Evolutionary conservation across 176 grass and related monocot genomes (phyloP), one percentile per base, ranked within the genome.

Genomic region (Zea luxurians): DNA sequence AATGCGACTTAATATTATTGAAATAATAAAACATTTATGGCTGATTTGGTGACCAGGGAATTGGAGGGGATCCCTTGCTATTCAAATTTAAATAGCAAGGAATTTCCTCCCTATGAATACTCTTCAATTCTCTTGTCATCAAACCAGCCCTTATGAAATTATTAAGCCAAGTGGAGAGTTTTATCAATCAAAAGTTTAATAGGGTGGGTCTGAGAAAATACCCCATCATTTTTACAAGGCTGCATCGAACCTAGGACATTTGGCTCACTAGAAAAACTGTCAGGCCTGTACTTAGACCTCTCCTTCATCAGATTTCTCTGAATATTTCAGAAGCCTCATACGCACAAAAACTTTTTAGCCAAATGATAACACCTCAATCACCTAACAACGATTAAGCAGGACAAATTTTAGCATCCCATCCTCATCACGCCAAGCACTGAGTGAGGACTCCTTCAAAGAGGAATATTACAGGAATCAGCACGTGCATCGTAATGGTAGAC

Each of bases 401-500:
- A 64, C 17, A 75, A 64, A 55, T 36, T 66, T 66, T 65, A 71
- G 64, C 52, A 43, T 55, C 41, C 16, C 48, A 8, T 75, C 27
- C 63, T 57, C 41, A 64, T 47, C 53, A 71, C 47, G 37, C 75
- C 68, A 75, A 75, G 43, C 38, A 37, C 64, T 48, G 63, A 64
- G 49, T 42, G 17, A 18, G 54, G 54, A 18, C 54, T 58, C 52
- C 50, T 69, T 70, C 65, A 70, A 65, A 37, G 69, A 15, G 82
- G 62, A 37, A 88, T 48, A 69, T 57, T 40, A 35, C 54, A 84
- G 70, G 70, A 80, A 64, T 75, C 48, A 81, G 86, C 80, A 80
- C 81, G 48, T 88, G 82, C 77, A 55, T 70, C 17, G 43, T 76
- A 34, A 69, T 88, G 77, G 46, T 71, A 70, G 71, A n/a, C 82